Conservation (phyloP, 352 stramenopile genomes). For the Phytophthora niederhauseri region DNA sequence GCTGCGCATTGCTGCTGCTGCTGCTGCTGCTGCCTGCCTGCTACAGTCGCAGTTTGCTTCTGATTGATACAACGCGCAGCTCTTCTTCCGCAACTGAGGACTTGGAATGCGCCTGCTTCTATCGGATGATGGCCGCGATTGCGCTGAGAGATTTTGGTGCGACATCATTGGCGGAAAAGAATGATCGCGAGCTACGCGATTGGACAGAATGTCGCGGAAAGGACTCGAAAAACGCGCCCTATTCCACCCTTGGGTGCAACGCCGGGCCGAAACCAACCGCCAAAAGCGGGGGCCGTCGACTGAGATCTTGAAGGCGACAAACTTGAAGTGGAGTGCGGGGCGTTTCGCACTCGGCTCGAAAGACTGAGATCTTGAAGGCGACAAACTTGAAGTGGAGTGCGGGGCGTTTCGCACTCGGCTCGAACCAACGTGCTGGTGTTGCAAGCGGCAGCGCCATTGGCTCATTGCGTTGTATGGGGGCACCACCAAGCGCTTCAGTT, state of each 20-base stretch:
- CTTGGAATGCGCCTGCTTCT: not conserved
- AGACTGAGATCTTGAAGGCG: not conserved
- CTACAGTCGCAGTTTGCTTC: too few species aligned
- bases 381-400: not conserved
- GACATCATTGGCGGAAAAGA: not conserved
- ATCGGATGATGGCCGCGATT: not conserved
- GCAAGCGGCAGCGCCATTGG: too few species aligned
- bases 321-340: not conserved
- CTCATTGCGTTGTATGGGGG: too few species aligned
- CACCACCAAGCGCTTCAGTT: too few species aligned
- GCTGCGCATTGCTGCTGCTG: not conserved
- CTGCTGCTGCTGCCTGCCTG: not conserved
- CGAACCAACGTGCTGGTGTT: too few species aligned
- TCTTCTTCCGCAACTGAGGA: not conserved
- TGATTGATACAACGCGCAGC: not conserved
- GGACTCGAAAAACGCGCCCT: slow-evolving; percentile 11
- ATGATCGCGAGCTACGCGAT: not conserved
- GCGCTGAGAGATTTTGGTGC: not conserved
- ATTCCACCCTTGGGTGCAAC: slow-evolving; percentile 22
- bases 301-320: not conserved
- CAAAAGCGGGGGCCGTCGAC: not conserved
- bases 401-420: too few species aligned
- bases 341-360: too few species aligned
- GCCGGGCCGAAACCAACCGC: not conserved
- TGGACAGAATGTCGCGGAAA: slow-evolving; percentile 10